These are phyloP conservation scores for Serendipita sp. DNA, from an alignment of 768 basidiomycete species.

Conservation along the genomic window DNA sequence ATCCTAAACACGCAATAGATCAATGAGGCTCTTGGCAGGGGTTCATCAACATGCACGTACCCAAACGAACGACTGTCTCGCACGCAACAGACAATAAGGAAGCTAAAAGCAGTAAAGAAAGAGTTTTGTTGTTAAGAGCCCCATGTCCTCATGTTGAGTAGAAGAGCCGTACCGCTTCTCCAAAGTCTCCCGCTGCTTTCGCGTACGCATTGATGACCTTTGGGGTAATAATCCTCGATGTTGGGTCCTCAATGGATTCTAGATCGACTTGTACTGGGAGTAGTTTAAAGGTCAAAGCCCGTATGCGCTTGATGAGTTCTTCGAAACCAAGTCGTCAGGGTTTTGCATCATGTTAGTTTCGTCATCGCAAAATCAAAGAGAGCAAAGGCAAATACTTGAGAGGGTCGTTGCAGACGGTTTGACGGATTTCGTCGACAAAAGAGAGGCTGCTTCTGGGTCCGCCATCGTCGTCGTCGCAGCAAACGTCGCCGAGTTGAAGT, in stretches of 20 bases:
- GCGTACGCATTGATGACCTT: conserved; percentile 55
- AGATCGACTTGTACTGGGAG: conserved; percentile 70
- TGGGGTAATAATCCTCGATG: conserved; percentile 71
- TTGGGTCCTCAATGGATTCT: conserved; percentile 51
- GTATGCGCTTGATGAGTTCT: conserved; percentile 73
- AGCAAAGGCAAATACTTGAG: conserved; percentile 60
- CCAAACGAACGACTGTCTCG: conserved; percentile 62
- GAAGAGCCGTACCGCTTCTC: conserved; percentile 48
- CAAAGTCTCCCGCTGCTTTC: conserved; percentile 75
- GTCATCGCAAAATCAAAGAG: not conserved
- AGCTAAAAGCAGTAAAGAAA: conserved; percentile 33
- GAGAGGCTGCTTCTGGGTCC: conserved; percentile 29
- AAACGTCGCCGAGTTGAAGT: conserved; percentile 5
- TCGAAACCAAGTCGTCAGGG: not conserved
- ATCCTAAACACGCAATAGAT: conserved; percentile 28
- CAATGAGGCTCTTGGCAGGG: not conserved
- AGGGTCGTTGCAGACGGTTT: conserved; percentile 55
- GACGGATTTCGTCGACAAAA: conserved; percentile 31
- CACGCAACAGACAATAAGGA: conserved; percentile 66
- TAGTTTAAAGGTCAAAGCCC: conserved; percentile 56
- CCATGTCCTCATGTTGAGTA: not conserved
- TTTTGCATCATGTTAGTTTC: not conserved
- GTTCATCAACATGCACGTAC: not conserved
- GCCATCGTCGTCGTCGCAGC: conserved; percentile 10
- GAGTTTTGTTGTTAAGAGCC: not conserved